Evolutionary conservation across 2,329 filamentous ascomycete species (phyloP), one percentile per base, ranked within the genome.

Genomic region (Epicoccum nigrum): DNA sequence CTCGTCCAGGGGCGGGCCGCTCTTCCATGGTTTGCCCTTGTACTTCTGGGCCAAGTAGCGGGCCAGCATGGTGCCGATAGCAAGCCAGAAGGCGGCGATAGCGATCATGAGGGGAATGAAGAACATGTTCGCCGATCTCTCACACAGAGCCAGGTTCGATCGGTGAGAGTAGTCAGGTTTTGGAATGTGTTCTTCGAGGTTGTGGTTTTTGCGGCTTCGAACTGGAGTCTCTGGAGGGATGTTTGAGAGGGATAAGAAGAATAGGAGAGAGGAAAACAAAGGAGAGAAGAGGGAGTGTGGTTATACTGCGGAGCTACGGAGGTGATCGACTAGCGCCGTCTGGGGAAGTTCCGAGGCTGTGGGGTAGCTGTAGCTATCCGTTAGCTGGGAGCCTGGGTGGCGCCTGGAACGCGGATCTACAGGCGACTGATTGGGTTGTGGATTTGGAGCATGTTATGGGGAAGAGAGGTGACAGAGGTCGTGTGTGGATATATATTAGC

Each of bases 21-120:
- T n/a, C 1, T 31, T 47, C 42, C 43, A 54, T 1, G 49, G 37
- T 11, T 37, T 46, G 5, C 54, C 52, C 12, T 56, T 56, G 9
- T 57, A 58, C 7, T 62, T 52, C 34, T 64, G 62, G 16, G 63
- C 62, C 5, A 64, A 50, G 51, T 57, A 64, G 13, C 33, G 42
- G 15, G 60, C 60, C 8, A 65, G 51, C 23, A 59, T 21, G 11
- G 62, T 12, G 9, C 62, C 62, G 13, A 64, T 47, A 20, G 40
- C 20, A 13, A 50, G 46, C 62, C 62, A 65, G 28, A 48, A 51
- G 11, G 45, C 7, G 17, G 62, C 62, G 27, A 64, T 28, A 11
- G 57, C 20, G n/a, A 65, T n/a, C 28, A 57, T 12, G 33, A 65
- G 53, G 31, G 48, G 49, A 21, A 62, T 32, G 43, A 62, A 11